Percentiles rank a stretch among this genome's conserved stretches.
These are phyloP conservation scores for Sclerotinia nivalis DNA, from an alignment of 2,329 filamentous ascomycete genomes.

Conservation along the genomic window DNA sequence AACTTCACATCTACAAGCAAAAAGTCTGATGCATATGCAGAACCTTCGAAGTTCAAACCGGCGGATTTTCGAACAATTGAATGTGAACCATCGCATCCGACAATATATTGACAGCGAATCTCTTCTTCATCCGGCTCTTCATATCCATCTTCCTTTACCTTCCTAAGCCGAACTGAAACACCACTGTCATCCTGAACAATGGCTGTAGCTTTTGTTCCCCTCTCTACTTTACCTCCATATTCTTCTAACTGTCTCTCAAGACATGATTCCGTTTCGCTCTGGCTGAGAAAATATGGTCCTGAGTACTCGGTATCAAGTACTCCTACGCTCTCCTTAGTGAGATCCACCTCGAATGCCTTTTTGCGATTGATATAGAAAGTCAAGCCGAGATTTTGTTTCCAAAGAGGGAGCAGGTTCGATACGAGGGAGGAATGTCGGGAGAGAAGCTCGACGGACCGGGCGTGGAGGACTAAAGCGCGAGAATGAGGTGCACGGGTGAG, in stretches of 20 bases:
- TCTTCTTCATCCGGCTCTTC: slow-evolving; percentile 35
- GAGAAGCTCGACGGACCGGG: slow-evolving; percentile 53
- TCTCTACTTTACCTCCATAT: slow-evolving; percentile 39
- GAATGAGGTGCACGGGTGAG: slow-evolving; percentile 43
- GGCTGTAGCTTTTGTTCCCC: slow-evolving; percentile 37
- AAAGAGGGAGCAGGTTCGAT: slow-evolving; percentile 43
- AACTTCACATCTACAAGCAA: slow-evolving; percentile 48
- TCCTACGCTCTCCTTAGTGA: slow-evolving; percentile 34
- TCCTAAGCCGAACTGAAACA: slow-evolving; percentile 37
- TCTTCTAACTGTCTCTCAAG: slow-evolving; percentile 38
- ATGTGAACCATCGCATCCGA: slow-evolving; percentile 55
- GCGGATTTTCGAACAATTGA: slow-evolving; percentile 49
- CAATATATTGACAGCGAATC: slow-evolving; percentile 46
- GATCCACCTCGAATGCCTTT: slow-evolving; percentile 40
- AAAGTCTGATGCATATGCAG: slow-evolving; percentile 47
- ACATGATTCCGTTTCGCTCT: slow-evolving; percentile 43
- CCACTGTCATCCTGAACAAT: slow-evolving; percentile 40
- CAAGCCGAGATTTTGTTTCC: slow-evolving; percentile 44
- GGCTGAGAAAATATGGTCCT: slow-evolving; percentile 41
- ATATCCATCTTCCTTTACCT: slow-evolving; percentile 24
- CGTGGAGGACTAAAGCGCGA: slow-evolving; percentile 50
- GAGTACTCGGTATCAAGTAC: slow-evolving; percentile 40
- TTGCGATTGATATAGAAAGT: slow-evolving; percentile 44
- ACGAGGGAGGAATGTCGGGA: slow-evolving; percentile 47
- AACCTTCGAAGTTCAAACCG: slow-evolving; percentile 46